Evolutionary conservation across 371 early-diverging fungal species (phyloP).

Genomic region (Chytridium lagenaria): DNA sequence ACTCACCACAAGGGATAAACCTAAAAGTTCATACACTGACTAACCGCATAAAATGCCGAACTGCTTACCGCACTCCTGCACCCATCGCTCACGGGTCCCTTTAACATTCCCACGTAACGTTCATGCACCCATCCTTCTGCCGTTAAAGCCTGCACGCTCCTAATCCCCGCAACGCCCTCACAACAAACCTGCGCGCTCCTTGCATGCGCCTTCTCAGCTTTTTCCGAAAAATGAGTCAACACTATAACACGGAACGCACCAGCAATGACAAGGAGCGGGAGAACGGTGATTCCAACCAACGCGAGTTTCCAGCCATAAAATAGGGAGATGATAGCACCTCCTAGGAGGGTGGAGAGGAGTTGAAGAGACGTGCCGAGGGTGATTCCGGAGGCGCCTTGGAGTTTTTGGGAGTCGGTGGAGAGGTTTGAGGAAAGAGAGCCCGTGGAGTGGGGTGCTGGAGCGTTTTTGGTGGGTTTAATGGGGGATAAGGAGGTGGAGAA

Average conservation of each 20-base stretch:
- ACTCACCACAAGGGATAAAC: too few species aligned
- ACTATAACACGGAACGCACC: slow-evolving; percentile 22
- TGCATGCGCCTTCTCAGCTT: slow-evolving; percentile 25
- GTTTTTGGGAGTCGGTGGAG: slow-evolving; percentile 78
- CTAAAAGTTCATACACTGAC: slow-evolving; percentile 41
- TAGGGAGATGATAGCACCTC: slow-evolving; percentile 43
- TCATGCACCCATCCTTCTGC: slow-evolving; percentile 33
- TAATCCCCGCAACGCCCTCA: slow-evolving; percentile 86
- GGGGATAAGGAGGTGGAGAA: slow-evolving; percentile 44
- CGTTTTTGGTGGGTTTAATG: background rate
- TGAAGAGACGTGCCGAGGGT: too few species aligned
- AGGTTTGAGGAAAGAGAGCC: slow-evolving; percentile 80
- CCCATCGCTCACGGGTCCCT: slow-evolving; percentile 37
- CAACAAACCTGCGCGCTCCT: slow-evolving; percentile 77
- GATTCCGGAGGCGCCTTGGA: slow-evolving; percentile 53
- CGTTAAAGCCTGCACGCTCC: slow-evolving; percentile 66
- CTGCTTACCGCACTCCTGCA: slow-evolving; percentile 28
- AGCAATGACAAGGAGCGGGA: slow-evolving; percentile 38
- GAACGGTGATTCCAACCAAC: slow-evolving; percentile 31
- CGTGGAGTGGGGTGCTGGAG: slow-evolving; percentile 42
- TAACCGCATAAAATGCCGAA: slow-evolving; percentile 34
- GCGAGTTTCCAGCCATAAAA: slow-evolving; percentile 47
- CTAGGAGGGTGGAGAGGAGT: slow-evolving; percentile 31
- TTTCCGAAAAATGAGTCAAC: slow-evolving; percentile 26
- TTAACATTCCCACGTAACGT: slow-evolving; percentile 32